Percentiles rank a stretch among this genome's conserved stretches.
These are phyloP conservation scores for Crotalaria pallida DNA, from an alignment of 306 rosid genomes.

Conservation along the genomic window DNA sequence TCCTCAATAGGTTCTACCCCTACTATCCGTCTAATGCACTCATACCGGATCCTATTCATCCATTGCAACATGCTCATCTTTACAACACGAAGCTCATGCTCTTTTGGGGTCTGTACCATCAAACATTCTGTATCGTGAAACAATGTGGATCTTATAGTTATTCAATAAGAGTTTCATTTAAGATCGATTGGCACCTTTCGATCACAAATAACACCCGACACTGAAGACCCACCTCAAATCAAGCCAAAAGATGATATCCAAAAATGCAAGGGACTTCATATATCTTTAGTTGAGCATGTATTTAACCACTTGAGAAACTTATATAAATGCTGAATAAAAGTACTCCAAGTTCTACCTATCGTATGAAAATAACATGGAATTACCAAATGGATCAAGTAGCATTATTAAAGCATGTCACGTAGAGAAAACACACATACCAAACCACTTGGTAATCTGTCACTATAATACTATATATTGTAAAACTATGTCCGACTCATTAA, in stretches of 20 bases:
- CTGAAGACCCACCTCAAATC: neutral
- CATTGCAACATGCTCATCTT: neutral
- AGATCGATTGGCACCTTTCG: neutral
- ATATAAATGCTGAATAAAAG: neutral
- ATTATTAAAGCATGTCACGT: neutral
- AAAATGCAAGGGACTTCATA: slow-evolving; percentile 1
- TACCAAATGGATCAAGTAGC: neutral
- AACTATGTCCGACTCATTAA: slow-evolving; percentile 20
- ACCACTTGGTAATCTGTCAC: neutral
- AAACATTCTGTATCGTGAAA: too few relatives aligned
- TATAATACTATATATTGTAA: neutral
- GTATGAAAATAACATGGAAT: neutral
- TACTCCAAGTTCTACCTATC: neutral
- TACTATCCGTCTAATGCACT: neutral
- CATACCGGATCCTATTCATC: neutral
- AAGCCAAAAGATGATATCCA: neutral
- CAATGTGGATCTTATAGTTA: neutral
- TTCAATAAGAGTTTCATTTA: neutral
- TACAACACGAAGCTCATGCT: neutral
- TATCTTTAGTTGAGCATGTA: neutral
- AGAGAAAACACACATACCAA: neutral
- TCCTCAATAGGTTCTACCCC: neutral
- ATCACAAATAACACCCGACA: neutral
- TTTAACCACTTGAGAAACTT: slow-evolving; percentile 1
- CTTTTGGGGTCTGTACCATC: neutral